phyloP scores from a whole-genome alignment of 345 rosid genomes.

The Citrus maxima region DNA sequence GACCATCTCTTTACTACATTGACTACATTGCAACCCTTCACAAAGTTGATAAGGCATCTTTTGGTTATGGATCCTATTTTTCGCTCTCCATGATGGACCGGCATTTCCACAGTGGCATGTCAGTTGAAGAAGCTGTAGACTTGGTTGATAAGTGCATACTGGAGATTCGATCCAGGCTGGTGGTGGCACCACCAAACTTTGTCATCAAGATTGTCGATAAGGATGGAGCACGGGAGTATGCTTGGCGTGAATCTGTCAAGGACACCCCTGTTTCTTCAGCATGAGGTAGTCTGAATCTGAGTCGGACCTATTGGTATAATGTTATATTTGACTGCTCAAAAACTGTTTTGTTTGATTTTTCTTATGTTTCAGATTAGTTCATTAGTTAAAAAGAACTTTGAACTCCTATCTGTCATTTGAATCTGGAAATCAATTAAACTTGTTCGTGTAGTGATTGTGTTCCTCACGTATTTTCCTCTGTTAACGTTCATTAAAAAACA shows the following conservation, averaged over 20 bases:
- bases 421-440: not conserved
- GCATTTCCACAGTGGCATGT: constrained; percentile 86
- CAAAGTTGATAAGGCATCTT: constrained; percentile 96
- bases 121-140: constrained; percentile 76
- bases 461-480: not conserved
- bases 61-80: constrained; percentile 93
- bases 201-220: constrained; percentile 95
- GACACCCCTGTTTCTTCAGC: constrained; percentile 35
- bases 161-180: constrained; percentile 90
- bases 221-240: constrained; percentile 81
- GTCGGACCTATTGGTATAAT: not conserved
- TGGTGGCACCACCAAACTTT: constrained; percentile 92
- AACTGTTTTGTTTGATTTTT: constrained; percentile 10
- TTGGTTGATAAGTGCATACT: constrained; percentile 84
- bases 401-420: not conserved
- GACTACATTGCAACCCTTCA: constrained; percentile 96
- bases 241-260: constrained; percentile 78
- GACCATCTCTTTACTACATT: constrained; percentile 89
- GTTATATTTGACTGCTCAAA: not conserved
- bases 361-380: not conserved
- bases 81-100: constrained; percentile 94
- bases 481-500: too few species aligned
- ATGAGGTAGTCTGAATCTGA: constrained; percentile 1
- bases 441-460: not conserved
- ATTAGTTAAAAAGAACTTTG: not conserved